Base-by-base conservation (phyloP, 768 basidiomycete genomes). In the Leccinum fibrillosum region DNA sequence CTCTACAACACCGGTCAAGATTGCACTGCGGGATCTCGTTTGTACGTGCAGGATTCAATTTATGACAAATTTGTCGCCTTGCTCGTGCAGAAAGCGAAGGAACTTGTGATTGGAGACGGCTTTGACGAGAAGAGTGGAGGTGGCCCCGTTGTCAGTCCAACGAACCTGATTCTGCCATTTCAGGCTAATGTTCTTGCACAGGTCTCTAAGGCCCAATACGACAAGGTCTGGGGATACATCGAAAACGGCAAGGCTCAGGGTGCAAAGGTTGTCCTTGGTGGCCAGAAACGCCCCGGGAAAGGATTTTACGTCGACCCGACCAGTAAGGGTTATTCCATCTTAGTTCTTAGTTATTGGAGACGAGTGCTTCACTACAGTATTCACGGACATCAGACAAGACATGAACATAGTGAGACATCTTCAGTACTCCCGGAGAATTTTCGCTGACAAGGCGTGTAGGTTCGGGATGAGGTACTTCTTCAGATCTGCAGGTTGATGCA, bases 241-340 rank as follows among this genome's bases (percentile, higher is more conserved):
- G 88, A 94, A 66, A 78, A 82, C 4, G 96, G 94, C 19, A 90
- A 89, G 73, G 66, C 81, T 56, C 86, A 91, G 70, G 96, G 96
- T 15, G 96, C 96, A 3, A 88, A 81, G 61, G 74, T 86, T 26
- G 73, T 82, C 30, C 75, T 91, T 2, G 96, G 96, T n/a, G 96
- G 96, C 17, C 78, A 81, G 66, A 89, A 89, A 76, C 80, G 89
- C 64, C 56, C 78, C 1, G 82, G 82, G 2, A 90, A 90, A 68
- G 96, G 96, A 7, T 98, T 80, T 73, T 98, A 82, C 71, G 85
- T 97, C 45, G 86, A 94, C 68, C 92, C 96, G 30, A 97, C 95
- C 0, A 86, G 91, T 92, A 64, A 71, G 89, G 67, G 25, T 51
- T 60, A 45, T 45, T 66, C 49, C 49, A 32, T 12, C 39, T 44